phyloP scores from a whole-genome alignment of 108 stramenopile species.

The Cyclotella cryptica region DNA sequence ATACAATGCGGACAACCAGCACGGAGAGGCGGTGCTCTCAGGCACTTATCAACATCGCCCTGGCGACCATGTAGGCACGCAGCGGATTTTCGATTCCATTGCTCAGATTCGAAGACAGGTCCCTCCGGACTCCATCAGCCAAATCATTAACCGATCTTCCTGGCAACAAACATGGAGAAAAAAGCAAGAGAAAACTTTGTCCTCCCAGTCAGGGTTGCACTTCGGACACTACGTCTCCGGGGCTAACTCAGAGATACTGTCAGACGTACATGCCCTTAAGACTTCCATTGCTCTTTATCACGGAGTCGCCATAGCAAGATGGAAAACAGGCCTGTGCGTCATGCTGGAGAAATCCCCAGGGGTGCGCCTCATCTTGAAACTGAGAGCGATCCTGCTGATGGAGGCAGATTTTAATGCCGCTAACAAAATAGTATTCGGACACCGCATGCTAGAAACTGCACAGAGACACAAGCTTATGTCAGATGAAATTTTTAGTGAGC shows the following conservation, averaged over 20 bases:
- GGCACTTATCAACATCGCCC: constrained; percentile 2
- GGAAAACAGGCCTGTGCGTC: constrained; percentile 9
- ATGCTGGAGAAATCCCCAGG: constrained; percentile 23
- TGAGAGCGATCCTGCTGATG: constrained; percentile 26
- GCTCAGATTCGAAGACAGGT: neutral
- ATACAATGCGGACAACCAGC: no score
- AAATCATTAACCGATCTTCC: neutral
- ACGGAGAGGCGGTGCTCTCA: neutral
- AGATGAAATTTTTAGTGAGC: constrained; percentile 33
- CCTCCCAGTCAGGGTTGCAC: constrained; percentile 18
- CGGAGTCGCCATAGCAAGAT: neutral
- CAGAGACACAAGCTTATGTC: constrained; percentile 2
- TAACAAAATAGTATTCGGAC: no score
- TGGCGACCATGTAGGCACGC: neutral
- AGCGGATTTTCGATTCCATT: neutral
- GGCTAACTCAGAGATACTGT: no score
- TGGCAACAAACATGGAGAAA: neutral
- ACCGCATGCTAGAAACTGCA: constrained; percentile 23
- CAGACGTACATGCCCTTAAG: no score
- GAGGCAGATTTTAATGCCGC: no score
- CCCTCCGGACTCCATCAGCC: no score
- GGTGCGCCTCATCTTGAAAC: constrained; percentile 5
- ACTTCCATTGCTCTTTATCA: neutral
- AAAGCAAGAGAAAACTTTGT: constrained; percentile 7
- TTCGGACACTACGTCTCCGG: no score